Evolutionary conservation across 805 yeast genomes (phyloP).

Genomic region (Teunomyces aglyptinius): DNA sequence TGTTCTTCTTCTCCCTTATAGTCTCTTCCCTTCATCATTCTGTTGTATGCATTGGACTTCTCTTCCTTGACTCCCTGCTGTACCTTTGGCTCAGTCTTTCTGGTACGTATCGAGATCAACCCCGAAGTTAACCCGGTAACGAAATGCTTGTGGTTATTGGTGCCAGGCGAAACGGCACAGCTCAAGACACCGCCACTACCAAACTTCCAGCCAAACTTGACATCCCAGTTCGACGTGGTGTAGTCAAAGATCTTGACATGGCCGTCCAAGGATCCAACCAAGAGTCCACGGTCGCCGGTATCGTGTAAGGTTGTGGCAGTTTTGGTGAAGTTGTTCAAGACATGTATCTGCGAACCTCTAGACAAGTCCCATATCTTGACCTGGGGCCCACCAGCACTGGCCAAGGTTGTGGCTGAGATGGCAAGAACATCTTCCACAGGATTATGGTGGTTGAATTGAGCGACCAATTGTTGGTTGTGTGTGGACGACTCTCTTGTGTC

Average conservation of each 20-base stretch:
- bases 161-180: slow-evolving; percentile 84
- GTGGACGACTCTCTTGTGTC: slow-evolving; percentile 59
- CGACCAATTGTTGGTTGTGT: slow-evolving; percentile 46
- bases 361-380: slow-evolving; percentile 91
- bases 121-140: slow-evolving; percentile 91
- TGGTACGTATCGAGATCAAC: slow-evolving; percentile 80
- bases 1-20: slow-evolving; percentile 89
- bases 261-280: slow-evolving; percentile 96
- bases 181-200: slow-evolving; percentile 84
- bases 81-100: slow-evolving; percentile 64
- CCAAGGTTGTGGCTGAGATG: slow-evolving; percentile 68
- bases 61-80: slow-evolving; percentile 48
- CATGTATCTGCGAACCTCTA: slow-evolving; percentile 67
- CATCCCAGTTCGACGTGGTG: slow-evolving; percentile 69
- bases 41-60: slow-evolving; percentile 64
- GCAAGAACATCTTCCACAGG: slow-evolving; percentile 88
- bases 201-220: slow-evolving; percentile 95
- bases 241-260: slow-evolving; percentile 94
- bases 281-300: slow-evolving; percentile 72
- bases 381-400: slow-evolving; percentile 76
- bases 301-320: slow-evolving; percentile 82
- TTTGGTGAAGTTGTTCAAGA: slow-evolving; percentile 85
- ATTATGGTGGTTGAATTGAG: slow-evolving; percentile 62
- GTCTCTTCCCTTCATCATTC: slow-evolving; percentile 88
- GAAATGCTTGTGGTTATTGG: slow-evolving; percentile 64